Evolutionary conservation across 2,329 filamentous ascomycete species (phyloP), one percentile per base, ranked within the genome.

Genomic region (Fusarium phyllophilum): DNA sequence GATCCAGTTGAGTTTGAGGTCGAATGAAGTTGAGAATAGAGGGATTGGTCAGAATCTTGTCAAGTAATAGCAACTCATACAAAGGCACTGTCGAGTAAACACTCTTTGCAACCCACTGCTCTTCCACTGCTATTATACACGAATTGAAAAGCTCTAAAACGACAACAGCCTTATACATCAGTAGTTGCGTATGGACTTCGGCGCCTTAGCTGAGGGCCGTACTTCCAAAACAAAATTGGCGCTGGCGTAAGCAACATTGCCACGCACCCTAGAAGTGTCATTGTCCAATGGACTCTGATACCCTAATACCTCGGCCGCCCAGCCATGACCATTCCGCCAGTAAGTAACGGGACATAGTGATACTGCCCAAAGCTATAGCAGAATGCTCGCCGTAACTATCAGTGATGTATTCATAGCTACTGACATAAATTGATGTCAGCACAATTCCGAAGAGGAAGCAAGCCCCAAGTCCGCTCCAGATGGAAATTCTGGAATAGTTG

Each of bases 331-430:
- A 85, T 83, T 0, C 80, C 81, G 0, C 83, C 83, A 6, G 83
- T 10, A 81, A 62, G 44, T 82, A 82, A 14, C 79, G 73, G 8
- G 76, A 68, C 70, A 78, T 78, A 1, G 79, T 82, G 57, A 82
- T 80, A 54, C 80, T 81, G 10, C 79, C 78, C 38, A 82, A 69
- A 3, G 78, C 79, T 29, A 76, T 78, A 13, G 79, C 88, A 0
- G 87, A 84, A 69, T 88, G 88, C 13, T 83, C 83, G 48, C 86
- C 86, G 73, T 90, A 90, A 15, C 83, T 83, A 72, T 90, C 88
- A 65, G 90, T 89, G 59, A 90, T 86, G 75, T 90, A 90, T 81
- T 88, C 85, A 62, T 88, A 89, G 45, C 81, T 84, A 59, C 82
- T 84, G 68, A 88, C 85, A 78, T 88, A 89, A 17, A 88, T 81